Percentiles rank a stretch among this genome's conserved stretches.
These are phyloP conservation scores for Ceratobasidium papillatum DNA, from an alignment of 1,284 basidiomycete species.

Conservation along the genomic window DNA sequence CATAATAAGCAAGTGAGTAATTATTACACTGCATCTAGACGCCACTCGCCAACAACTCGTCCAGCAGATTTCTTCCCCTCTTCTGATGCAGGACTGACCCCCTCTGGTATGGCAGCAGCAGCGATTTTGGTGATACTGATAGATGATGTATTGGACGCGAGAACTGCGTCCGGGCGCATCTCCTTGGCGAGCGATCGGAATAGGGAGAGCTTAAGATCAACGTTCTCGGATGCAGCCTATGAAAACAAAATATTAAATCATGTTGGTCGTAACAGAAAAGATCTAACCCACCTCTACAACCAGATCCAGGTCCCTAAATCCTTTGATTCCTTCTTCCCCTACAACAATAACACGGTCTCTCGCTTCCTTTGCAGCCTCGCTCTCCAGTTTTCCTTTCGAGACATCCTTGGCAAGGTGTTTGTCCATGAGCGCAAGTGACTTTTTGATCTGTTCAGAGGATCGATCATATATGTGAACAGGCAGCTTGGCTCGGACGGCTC, in stretches of 20 bases:
- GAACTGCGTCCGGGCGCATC: slow-evolving; percentile 76
- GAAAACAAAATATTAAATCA: not conserved
- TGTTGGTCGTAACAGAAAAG: not conserved
- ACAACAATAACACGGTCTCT: slow-evolving; percentile 69
- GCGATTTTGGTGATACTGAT: slow-evolving; percentile 96
- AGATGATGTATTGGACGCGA: slow-evolving; percentile 94
- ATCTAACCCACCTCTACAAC: slow-evolving; percentile 78
- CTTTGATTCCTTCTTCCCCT: slow-evolving; percentile 60
- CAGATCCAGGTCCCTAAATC: slow-evolving; percentile 82
- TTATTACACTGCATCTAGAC: slow-evolving; percentile 5
- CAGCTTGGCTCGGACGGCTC: slow-evolving; percentile 79
- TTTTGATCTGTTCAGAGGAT: slow-evolving; percentile 69
- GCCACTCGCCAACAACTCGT: slow-evolving; percentile 73
- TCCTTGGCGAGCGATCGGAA: slow-evolving; percentile 77
- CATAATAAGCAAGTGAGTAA: slow-evolving; percentile 33
- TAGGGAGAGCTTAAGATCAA: slow-evolving; percentile 81
- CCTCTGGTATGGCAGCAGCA: slow-evolving; percentile 71
- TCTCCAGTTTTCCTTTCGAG: slow-evolving; percentile 77
- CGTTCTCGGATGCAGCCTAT: slow-evolving; percentile 89
- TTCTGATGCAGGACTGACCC: slow-evolving; percentile 65
- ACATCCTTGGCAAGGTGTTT: slow-evolving; percentile 90
- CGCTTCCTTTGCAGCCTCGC: slow-evolving; percentile 76
- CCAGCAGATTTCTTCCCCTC: slow-evolving; percentile 69
- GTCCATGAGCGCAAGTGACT: slow-evolving; percentile 77
- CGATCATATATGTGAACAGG: slow-evolving; percentile 79